Percentiles rank a stretch among this genome's conserved stretches.
Evolutionary conservation across 1,284 basidiomycete species (phyloP).

Genomic region (Rhodotorula sp.): DNA sequence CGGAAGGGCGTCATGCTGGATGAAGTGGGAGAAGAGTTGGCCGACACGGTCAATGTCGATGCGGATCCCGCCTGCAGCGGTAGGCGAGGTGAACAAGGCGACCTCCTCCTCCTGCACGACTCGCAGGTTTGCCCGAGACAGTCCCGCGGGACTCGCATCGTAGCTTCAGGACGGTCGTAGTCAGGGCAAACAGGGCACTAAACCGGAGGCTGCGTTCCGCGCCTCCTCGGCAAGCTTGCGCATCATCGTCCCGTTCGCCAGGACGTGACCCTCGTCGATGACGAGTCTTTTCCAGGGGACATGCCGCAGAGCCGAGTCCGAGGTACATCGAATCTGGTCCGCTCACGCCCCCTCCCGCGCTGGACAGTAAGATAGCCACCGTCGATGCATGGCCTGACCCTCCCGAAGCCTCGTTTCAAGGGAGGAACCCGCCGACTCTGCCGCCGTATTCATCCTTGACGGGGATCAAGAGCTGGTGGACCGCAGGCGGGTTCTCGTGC

Average conservation of each 20-base stretch:
- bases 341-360: neutral
- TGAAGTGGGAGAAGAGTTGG: slow-evolving; percentile 28
- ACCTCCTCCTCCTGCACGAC: slow-evolving; percentile 52
- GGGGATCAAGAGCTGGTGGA: neutral
- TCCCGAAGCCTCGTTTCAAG: neutral
- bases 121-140: slow-evolving; percentile 78
- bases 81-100: slow-evolving; percentile 21
- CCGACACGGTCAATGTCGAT: slow-evolving; percentile 36
- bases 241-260: slow-evolving; percentile 18
- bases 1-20: slow-evolving; percentile 62
- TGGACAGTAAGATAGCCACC: neutral
- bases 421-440: neutral
- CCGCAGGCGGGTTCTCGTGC: neutral
- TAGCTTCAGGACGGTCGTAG: slow-evolving; percentile 53
- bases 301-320: slow-evolving; percentile 55
- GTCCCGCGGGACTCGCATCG: slow-evolving; percentile 80
- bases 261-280: slow-evolving; percentile 69
- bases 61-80: slow-evolving; percentile 22
- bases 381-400: neutral
- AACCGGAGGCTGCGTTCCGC: neutral
- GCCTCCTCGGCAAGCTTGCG: slow-evolving; percentile 33
- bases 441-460: neutral
- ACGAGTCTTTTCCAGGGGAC: slow-evolving; percentile 83
- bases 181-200: neutral
- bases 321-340: neutral